These are phyloP conservation scores for Alloteropsis semialata DNA, from an alignment of 176 grass and related monocot species.

Conservation along the genomic window DNA sequence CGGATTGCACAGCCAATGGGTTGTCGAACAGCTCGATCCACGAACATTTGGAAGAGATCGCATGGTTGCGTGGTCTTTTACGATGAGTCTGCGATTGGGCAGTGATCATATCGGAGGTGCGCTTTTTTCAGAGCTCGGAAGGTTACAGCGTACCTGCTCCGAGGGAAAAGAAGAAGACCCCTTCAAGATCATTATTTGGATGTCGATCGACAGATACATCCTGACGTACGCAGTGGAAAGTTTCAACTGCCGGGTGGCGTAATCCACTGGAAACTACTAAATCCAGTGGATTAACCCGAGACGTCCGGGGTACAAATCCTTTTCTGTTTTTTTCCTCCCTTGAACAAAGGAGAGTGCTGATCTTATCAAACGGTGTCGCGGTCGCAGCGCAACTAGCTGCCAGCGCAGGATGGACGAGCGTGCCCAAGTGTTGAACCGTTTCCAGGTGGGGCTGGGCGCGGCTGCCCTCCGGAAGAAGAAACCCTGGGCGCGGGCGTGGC, in stretches of 20 bases:
- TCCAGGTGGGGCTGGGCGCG: neutral
- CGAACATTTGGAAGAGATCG: neutral
- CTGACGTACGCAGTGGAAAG: neutral
- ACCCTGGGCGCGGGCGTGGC: neutral
- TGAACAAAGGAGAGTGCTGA: neutral
- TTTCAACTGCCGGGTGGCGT: neutral
- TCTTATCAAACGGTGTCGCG: neutral
- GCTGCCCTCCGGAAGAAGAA: neutral
- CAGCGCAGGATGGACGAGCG: neutral
- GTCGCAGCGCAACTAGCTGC: neutral
- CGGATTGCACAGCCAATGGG: neutral
- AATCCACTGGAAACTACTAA: neutral
- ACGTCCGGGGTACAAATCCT: neutral
- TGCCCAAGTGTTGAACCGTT: neutral
- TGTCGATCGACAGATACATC: neutral
- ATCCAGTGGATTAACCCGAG: neutral
- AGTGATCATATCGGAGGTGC: neutral
- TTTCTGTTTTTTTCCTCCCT: neutral
- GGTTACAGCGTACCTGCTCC: neutral
- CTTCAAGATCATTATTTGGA: neutral
- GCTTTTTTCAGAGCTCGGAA: constrained; percentile 9
- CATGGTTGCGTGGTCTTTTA: neutral
- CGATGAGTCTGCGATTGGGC: constrained; percentile 1
- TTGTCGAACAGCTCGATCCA: neutral
- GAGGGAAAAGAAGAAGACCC: neutral